Evolutionary conservation across 495 filamentous ascomycete genomes (phyloP), one percentile per base, ranked within the genome.

Genomic region (Cercophora scortea): DNA sequence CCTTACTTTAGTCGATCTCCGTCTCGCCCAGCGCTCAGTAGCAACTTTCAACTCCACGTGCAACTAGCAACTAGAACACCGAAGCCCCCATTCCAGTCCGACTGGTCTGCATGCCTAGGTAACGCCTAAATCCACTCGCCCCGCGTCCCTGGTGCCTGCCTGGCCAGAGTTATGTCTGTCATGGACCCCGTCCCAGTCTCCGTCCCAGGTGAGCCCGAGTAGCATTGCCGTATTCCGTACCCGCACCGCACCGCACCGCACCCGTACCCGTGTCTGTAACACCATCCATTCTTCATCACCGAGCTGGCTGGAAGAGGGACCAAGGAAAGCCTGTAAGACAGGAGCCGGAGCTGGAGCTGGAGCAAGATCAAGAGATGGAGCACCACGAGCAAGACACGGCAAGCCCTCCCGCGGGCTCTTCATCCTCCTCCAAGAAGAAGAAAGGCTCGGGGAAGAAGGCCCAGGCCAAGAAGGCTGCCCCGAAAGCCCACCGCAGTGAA

Each of bases 371-470:
- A 25, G 25, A 49, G 36, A 49, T 49, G 47, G 47, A 49, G 34
- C 5, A 41, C 33, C 12, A 42, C 33, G 34, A 32, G n/a, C 40
- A 44, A n/a, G 47, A 33, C 19, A 45, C 13, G n/a, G 8, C 32
- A 1, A 15, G 36, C 15, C 40, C 42, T 17, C 25, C 40, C 13
- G 19, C 49, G 19, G 49, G 38, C 7, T 38, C 48, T 32, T 18
- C 34, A 18, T 45, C 50, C 17, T 17, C 42, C 8, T 45, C 43
- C 32, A 17, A n/a, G 34, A 56, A 35, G 13, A 57, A 45, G 42
- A 61, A 52, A 17, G 16, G 17, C 32, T 17, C 47, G 1, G 43
- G 34, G 42, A 61, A 59, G 49, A 57, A 50, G 47, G 35, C 25
- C 12, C 47, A 58, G n/a, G 44, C 32, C 16, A 47, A 49, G 43